Evolutionary conservation across 768 basidiomycete species (phyloP).

Genomic region (Nevesoporus exiguus): DNA sequence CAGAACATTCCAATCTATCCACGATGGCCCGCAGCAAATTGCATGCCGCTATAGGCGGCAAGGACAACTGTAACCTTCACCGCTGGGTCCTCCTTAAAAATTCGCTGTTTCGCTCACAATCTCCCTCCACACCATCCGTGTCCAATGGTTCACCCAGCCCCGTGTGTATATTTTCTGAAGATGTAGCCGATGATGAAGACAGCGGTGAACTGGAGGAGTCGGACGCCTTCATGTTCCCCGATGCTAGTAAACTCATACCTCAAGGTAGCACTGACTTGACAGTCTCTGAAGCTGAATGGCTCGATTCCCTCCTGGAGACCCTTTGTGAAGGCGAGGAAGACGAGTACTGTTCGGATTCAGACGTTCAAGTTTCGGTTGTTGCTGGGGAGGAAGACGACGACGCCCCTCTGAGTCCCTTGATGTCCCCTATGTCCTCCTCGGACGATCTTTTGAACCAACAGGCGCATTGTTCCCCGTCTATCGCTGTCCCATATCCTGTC

Average conservation of each 20-base stretch:
- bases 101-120: constrained; percentile 59
- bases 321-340: constrained; percentile 72
- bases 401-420: constrained; percentile 52
- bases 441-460: constrained; percentile 64
- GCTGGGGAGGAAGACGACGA: constrained; percentile 61
- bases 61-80: constrained; percentile 72
- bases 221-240: constrained; percentile 80
- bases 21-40: constrained; percentile 72
- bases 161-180: constrained; percentile 33
- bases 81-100: constrained; percentile 90
- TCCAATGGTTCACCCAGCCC: constrained; percentile 19
- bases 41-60: constrained; percentile 55
- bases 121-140: constrained; percentile 34
- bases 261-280: constrained; percentile 31
- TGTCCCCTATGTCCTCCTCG: constrained; percentile 73
- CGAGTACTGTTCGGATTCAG: constrained; percentile 46
- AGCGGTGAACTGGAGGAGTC: constrained; percentile 39
- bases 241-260: constrained; percentile 56
- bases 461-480: constrained; percentile 45
- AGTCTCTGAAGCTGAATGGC: constrained; percentile 73
- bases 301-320: constrained; percentile 74
- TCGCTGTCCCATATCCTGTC: constrained; percentile 55
- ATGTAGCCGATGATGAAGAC: constrained; percentile 48
- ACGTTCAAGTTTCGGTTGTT: constrained; percentile 43
- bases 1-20: constrained; percentile 49